Percentiles rank a stretch among this genome's conserved stretches.
Conservation (phyloP, 2,329 filamentous ascomycete species). For the Ophiostoma quercus region DNA sequence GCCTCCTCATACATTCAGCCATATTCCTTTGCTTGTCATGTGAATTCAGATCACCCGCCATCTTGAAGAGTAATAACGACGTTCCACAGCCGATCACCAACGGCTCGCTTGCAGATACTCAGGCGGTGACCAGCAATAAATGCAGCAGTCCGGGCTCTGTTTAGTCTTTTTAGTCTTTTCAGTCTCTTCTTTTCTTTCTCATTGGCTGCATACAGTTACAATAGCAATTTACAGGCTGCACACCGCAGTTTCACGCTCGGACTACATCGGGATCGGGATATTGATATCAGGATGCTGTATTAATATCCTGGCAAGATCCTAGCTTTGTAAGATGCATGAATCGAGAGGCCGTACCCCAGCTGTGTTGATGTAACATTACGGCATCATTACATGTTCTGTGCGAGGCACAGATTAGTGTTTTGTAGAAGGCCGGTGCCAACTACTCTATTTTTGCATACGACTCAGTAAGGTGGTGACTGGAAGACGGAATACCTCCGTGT, state of each 20-base stretch:
- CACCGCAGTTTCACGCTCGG: conserved; percentile 5
- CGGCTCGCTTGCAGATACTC: not conserved
- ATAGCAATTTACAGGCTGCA: not conserved
- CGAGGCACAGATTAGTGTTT: not conserved
- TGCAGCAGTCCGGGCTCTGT: not conserved
- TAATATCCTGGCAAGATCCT: conserved; percentile 2
- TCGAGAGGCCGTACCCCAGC: not conserved
- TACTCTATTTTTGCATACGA: no score
- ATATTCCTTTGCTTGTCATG: not conserved
- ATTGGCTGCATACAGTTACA: not conserved
- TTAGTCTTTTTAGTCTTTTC: no score
- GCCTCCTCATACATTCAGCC: not conserved
- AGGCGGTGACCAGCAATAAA: not conserved
- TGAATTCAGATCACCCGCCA: not conserved
- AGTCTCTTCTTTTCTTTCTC: not conserved
- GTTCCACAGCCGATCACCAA: not conserved
- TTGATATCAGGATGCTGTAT: not conserved
- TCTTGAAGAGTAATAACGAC: not conserved
- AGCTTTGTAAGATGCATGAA: not conserved
- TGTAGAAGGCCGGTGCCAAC: no score
- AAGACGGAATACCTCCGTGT: not conserved
- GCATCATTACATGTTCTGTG: conserved; percentile 7
- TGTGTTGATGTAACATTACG: conserved; percentile 7
- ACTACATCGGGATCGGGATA: conserved; percentile 1
- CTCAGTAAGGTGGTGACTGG: not conserved